Evolutionary conservation across 164 flowering plant species (phyloP), one percentile per base, ranked within the genome.

Genomic region (Aristolochia contorta): DNA sequence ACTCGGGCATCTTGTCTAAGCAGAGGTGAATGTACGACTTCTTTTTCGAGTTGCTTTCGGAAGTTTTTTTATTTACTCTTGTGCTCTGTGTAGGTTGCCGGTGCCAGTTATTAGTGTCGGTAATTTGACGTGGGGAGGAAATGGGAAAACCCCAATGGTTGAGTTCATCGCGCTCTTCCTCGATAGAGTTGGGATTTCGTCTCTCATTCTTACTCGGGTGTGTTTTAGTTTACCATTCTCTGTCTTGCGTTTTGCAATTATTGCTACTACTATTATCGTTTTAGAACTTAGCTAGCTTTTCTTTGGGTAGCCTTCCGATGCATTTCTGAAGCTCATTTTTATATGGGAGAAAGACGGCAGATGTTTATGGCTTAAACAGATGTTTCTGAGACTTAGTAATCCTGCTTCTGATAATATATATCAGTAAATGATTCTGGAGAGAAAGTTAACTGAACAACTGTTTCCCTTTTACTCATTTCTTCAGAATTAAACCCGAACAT

Each of bases 131-230:
- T 92, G 91, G 91, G 98, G 98, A 51, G 98, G 98, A 43, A 92
- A 85, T 76, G 98, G 98, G 68, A 89, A 92, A 82, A 92, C 98
- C 15, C 98, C 98, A 9, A 92, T 92, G 98, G 96, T 83, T 18
- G 96, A 85, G 65, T 84, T 71, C 68, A 65, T 92, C 12, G 84
- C 93, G 16, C 69, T 33, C 4, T 76, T 57, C 59, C 73, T 89
- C 6, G 62, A 72, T 18, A 61, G 74, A 69, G 71, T 70, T 27
- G 83, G 87, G 41, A 68, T 89, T 70, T 70, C 81, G 18, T 89
- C 96, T 61, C 91, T 92, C 64, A 80, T 89, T 67, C 93, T 89
- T 16, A 81, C 88, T 15, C 76, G 96, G 82, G 97, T 84, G 74
- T 43, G 51, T 22, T 53, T 21, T 60, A 22, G 56, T 37, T 5